These are phyloP conservation scores for Pascua sp. DNA, from an alignment of 1,284 basidiomycete genomes.

Conservation along the genomic window DNA sequence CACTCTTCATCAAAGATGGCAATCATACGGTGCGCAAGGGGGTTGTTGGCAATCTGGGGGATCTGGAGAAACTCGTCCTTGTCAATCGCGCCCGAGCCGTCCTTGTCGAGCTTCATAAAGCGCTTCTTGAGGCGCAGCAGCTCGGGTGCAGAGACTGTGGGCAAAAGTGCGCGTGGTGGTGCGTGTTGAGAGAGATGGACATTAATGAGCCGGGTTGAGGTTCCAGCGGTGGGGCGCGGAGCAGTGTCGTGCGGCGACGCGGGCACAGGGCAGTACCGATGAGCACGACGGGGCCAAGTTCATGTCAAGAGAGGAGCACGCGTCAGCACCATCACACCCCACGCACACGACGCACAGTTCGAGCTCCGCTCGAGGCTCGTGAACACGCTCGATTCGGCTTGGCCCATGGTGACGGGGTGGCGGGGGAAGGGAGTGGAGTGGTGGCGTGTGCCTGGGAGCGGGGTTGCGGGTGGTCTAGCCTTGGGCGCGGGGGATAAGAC, in stretches of 20 bases:
- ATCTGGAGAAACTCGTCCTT: slow-evolving; percentile 98
- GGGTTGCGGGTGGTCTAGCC: too few relatives aligned
- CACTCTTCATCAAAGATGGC: slow-evolving; percentile 99
- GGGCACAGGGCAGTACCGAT: background rate
- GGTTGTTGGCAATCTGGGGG: slow-evolving; percentile 97
- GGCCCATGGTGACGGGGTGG: slow-evolving; percentile 38
- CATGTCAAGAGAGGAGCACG: background rate
- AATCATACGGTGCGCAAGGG: slow-evolving; percentile 94
- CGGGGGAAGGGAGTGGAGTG: background rate
- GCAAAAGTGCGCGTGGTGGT: too few relatives aligned
- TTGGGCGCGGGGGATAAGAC: too few relatives aligned
- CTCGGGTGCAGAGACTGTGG: slow-evolving; percentile 80
- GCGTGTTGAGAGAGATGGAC: background rate
- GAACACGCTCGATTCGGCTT: slow-evolving; percentile 49
- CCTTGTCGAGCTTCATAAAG: slow-evolving; percentile 99
- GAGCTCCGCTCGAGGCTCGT: slow-evolving; percentile 49
- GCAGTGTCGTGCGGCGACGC: background rate
- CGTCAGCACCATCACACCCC: background rate
- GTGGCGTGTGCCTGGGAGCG: too few relatives aligned
- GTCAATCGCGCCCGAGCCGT: slow-evolving; percentile 96
- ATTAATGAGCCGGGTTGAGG: background rate
- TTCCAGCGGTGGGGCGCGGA: background rate
- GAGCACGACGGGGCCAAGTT: background rate
- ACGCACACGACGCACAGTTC: slow-evolving; percentile 39
- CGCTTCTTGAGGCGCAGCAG: slow-evolving; percentile 93